Percentiles rank a stretch among this genome's conserved stretches.
Conservation (phyloP, 176 grass and related monocot species). For the Oryza coarctata region DNA sequence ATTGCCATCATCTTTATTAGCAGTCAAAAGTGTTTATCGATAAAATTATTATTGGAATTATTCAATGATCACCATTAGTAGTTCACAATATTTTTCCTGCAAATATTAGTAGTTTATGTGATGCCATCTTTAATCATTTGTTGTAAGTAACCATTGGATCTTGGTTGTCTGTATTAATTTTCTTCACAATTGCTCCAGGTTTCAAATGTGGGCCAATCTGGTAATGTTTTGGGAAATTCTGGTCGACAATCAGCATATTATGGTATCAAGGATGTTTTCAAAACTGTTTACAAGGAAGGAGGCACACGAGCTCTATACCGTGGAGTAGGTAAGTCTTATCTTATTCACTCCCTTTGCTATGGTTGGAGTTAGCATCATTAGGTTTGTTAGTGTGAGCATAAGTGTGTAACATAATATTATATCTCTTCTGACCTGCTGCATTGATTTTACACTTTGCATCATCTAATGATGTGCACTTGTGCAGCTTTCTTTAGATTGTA, state of each 20-base stretch:
- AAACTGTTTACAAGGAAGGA: conserved; percentile 79
- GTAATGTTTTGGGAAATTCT: conserved; percentile 55
- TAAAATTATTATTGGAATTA: neutral
- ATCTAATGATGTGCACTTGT: too few relatives aligned
- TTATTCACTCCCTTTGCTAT: too few relatives aligned
- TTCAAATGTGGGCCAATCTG: conserved; percentile 43
- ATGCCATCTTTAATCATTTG: neutral
- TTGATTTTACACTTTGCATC: too few relatives aligned
- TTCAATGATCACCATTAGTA: neutral
- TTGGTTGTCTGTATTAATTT: conserved; percentile 20
- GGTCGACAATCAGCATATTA: conserved; percentile 51
- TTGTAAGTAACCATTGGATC: neutral
- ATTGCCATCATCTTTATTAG: neutral
- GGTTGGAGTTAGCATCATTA: too few relatives aligned
- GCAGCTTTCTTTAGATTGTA: too few relatives aligned
- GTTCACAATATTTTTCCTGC: neutral
- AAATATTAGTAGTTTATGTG: neutral
- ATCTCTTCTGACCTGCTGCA: too few relatives aligned
- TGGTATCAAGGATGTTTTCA: conserved; percentile 87
- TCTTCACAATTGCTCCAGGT: conserved; percentile 27
- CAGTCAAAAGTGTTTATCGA: neutral
- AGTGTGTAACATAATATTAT: too few relatives aligned
- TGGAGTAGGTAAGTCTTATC: conserved; percentile 53
- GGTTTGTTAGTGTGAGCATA: too few relatives aligned
- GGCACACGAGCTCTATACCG: conserved; percentile 78